Percentiles rank a stretch among this genome's conserved stretches.
phyloP scores from a whole-genome alignment of 169 alveolate genomes.

The Sarcocystis neurona region DNA sequence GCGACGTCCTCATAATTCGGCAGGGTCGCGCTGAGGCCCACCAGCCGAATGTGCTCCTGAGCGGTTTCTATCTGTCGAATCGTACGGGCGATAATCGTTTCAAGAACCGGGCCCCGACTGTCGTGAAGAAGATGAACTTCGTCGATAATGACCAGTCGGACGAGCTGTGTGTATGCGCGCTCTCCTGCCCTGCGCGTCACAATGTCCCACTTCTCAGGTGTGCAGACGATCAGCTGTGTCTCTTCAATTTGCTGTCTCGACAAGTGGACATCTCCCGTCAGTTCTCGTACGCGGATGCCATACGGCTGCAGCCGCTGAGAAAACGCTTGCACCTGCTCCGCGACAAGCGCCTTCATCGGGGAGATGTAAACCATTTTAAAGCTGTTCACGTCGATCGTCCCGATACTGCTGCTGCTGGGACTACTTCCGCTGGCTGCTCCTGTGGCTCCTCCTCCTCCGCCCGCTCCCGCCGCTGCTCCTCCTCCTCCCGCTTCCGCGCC shows the following conservation, averaged over 20 bases:
- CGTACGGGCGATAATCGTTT: conserved; percentile 98
- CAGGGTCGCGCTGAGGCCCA: conserved; percentile 99
- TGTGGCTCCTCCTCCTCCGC: no score
- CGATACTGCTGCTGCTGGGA: conserved; percentile 59
- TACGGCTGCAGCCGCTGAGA: conserved; percentile 65
- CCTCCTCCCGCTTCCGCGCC: neutral
- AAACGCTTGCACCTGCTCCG: conserved; percentile 84
- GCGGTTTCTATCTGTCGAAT: conserved; percentile 88
- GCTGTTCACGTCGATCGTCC: conserved; percentile 77
- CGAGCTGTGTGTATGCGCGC: conserved; percentile 88
- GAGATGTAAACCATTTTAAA: conserved; percentile 98
- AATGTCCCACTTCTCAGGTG: conserved; percentile 99
- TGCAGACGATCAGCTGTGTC: conserved; percentile 98
- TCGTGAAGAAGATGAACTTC: conserved; percentile 99
- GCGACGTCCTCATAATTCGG: conserved; percentile 99
- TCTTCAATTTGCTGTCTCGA: conserved; percentile 95
- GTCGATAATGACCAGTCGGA: conserved; percentile 97
- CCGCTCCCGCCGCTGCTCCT: no score
- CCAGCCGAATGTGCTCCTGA: conserved; percentile 86
- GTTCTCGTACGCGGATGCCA: conserved; percentile 63
- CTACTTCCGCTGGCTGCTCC: no score
- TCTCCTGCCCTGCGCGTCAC: conserved; percentile 98
- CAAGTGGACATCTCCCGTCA: conserved; percentile 65
- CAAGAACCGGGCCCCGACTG: conserved; percentile 99
- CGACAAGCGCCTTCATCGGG: conserved; percentile 99